Percentiles rank a stretch among this genome's conserved stretches.
Evolutionary conservation across 2,329 filamentous ascomycete genomes (phyloP).

Genomic region (Diaporthe eres): DNA sequence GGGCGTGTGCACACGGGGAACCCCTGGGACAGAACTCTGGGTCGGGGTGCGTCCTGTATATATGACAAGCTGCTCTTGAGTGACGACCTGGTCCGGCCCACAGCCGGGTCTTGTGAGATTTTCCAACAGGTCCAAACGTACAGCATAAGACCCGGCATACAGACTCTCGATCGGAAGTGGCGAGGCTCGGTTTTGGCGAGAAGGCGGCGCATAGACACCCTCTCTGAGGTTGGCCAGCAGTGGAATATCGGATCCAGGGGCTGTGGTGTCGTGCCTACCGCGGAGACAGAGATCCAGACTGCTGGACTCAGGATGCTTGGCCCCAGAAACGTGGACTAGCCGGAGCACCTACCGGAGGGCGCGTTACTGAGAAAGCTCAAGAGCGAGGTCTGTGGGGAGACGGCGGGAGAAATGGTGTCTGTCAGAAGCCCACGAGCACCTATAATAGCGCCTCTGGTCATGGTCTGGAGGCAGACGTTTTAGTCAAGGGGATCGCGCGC

Average conservation of each 20-base stretch:
- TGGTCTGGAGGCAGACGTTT: slow-evolving; percentile 1
- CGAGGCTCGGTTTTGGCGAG: slow-evolving; percentile 16
- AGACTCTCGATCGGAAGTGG: slow-evolving; percentile 21
- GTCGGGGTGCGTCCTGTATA: slow-evolving; percentile 6
- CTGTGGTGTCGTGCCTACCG: slow-evolving; percentile 3
- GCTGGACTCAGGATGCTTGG: slow-evolving; percentile 11
- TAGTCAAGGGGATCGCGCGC: slow-evolving; percentile 20
- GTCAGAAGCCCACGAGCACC: slow-evolving; percentile 22
- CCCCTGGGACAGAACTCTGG: not conserved
- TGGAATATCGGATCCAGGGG: slow-evolving; percentile 12
- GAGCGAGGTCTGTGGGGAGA: slow-evolving; percentile 36
- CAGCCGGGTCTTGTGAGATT: not conserved
- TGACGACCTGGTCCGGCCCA: not conserved
- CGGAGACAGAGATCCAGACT: slow-evolving; percentile 23
- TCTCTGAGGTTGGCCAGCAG: slow-evolving; percentile 8
- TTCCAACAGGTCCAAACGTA: slow-evolving; percentile 30
- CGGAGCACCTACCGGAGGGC: slow-evolving; percentile 29
- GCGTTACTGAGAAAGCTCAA: slow-evolving; percentile 35
- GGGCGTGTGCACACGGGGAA: not conserved
- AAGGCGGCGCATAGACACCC: not conserved
- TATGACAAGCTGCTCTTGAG: slow-evolving; percentile 15
- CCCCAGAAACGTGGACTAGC: slow-evolving; percentile 31
- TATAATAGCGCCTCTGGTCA: slow-evolving; percentile 23
- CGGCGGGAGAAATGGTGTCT: slow-evolving; percentile 19
- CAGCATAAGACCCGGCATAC: slow-evolving; percentile 20